These are phyloP conservation scores for Vicia sativa DNA, from an alignment of 306 rosid species.

Conservation along the genomic window DNA sequence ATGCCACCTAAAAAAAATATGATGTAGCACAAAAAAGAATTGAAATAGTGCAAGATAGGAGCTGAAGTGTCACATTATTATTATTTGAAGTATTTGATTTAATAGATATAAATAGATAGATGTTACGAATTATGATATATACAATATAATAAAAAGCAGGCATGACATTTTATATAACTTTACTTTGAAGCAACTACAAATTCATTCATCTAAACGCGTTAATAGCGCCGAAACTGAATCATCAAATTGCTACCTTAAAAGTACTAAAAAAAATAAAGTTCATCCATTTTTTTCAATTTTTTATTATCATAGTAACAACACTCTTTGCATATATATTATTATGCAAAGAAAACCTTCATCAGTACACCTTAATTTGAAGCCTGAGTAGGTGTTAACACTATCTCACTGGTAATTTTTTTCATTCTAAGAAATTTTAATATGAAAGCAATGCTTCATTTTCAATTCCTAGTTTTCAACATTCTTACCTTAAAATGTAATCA, in stretches of 20 bases:
- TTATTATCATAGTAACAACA: constrained; percentile 5
- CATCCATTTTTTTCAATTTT: constrained; percentile 9
- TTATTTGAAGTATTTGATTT: too few species aligned
- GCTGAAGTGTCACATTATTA: too few species aligned
- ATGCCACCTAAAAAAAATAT: too few species aligned
- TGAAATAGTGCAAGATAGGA: too few species aligned
- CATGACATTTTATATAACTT: constrained; percentile 20
- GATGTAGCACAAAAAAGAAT: too few species aligned
- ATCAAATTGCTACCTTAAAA: constrained; percentile 39
- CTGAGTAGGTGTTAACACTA: constrained; percentile 4
- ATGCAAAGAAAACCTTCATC: constrained; percentile 19
- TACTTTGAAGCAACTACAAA: constrained; percentile 35
- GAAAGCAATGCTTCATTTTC: constrained; percentile 32
- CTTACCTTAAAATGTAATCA: too few species aligned
- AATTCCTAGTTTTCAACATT: background rate
- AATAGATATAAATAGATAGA: too few species aligned
- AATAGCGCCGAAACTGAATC: constrained; percentile 46
- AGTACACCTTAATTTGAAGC: constrained; percentile 25
- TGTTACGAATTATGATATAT: background rate
- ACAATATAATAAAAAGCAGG: constrained; percentile 6
- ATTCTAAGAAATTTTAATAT: background rate
- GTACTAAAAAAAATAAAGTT: constrained; percentile 11
- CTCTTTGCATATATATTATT: background rate
- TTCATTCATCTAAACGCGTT: constrained; percentile 26
- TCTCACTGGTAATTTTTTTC: constrained; percentile 32